Base-by-base conservation (phyloP, 2,329 filamentous ascomycete species). In the Teratosphaeria viscida region DNA sequence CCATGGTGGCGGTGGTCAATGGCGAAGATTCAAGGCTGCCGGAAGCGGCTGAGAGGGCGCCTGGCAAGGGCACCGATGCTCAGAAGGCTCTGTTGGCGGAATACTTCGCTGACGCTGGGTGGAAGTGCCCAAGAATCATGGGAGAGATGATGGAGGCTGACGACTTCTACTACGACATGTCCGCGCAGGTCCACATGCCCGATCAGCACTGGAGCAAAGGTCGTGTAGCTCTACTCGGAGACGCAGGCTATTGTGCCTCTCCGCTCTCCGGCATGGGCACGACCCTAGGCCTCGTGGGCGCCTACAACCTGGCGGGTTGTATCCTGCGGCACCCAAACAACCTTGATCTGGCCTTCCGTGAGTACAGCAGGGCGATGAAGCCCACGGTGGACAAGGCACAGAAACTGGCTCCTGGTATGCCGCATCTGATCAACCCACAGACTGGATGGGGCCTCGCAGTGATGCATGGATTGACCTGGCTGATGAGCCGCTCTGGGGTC, bases 221-320 rank as follows among this genome's bases (percentile, higher is more conserved):
- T 0, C 59, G 70, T 35, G 66, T 73, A 4, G 67, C 69, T 2
- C 56, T 71, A 6, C 53, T 72, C 0, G 71, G 67, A 0, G 71
- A 73, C 61, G 68, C 70, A 26, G 70, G 62, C 57, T 70, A 70
- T 54, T 70, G 67, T 53, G 62, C 67, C 23, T 66, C 66, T 14
- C 71, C 71, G 2, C 63, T 73, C 54, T 67, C 65, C 3, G 72
- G 71, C 10, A 73, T 73, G 70, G 71, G 72, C 2, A 72, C 72
- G 0, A 71, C 70, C 0, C 62, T 72, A 1, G 71, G 70, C 7
- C 57, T 74, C 10, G 66, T 61, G n/a, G 72, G 71, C 27, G 71
- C 71, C 0, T 71, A 73, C 60, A 65, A 66, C 47, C 67, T 73
- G 11, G 71, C 71, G 16, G 70, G 70, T 14, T 65, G 62, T 5